Evolutionary conservation across 129 eudicot genomes (phyloP).

Genomic region (Rutidosis leptorrhynchoides): DNA sequence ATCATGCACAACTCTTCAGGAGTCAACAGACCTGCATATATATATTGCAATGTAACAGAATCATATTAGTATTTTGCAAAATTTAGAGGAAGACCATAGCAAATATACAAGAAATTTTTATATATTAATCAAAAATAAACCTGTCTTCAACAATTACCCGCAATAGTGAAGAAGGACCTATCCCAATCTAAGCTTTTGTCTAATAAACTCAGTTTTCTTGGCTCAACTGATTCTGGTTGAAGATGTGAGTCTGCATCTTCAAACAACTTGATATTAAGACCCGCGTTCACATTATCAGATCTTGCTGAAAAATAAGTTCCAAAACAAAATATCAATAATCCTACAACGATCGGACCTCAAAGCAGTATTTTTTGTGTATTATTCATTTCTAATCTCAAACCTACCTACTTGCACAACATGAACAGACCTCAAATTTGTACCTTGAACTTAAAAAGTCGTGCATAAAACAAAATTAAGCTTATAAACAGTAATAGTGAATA

Average conservation of each 20-base stretch:
- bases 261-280: too few relatives aligned
- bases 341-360: too few relatives aligned
- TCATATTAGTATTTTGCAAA: not conserved
- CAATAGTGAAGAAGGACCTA: not conserved
- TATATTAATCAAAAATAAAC: not conserved
- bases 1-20: not conserved
- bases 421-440: not conserved
- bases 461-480: not conserved
- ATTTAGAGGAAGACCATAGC: not conserved
- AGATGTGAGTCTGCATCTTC: slow-evolving; percentile 23
- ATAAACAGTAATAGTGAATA: not conserved
- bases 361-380: too few relatives aligned
- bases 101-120: too few relatives aligned
- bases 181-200: slow-evolving; percentile 6
- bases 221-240: slow-evolving; percentile 16
- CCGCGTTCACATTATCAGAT: too few relatives aligned
- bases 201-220: not conserved
- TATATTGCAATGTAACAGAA: too few relatives aligned
- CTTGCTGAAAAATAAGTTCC: too few relatives aligned
- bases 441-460: not conserved
- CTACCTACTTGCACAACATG: too few relatives aligned
- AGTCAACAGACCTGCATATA: slow-evolving; percentile 9
- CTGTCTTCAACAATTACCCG: not conserved
- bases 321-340: too few relatives aligned
- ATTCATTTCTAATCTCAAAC: too few relatives aligned